Evolutionary conservation across 2,329 filamentous ascomycete genomes (phyloP).

Genomic region (Fusarium pseudocircinatum): DNA sequence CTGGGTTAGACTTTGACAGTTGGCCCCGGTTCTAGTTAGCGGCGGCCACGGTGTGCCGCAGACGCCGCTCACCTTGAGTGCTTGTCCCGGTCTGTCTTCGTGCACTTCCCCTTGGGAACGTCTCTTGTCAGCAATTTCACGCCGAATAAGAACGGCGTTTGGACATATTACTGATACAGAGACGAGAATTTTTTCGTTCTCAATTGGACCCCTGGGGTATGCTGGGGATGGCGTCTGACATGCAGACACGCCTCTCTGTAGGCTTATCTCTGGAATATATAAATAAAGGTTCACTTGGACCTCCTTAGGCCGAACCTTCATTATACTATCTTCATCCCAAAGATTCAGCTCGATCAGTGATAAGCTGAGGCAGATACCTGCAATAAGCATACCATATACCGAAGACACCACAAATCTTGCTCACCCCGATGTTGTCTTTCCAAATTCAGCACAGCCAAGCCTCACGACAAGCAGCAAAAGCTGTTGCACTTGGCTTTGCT

Average conservation of each 20-base stretch:
- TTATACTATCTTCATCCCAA: conserved; percentile 9
- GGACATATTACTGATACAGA: conserved; percentile 9
- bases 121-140: conserved; percentile 16
- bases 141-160: not conserved
- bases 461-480: conserved; percentile 41
- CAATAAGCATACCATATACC: not conserved
- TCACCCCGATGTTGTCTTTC: conserved; percentile 43
- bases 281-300: conserved; percentile 25
- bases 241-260: conserved; percentile 16
- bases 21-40: not conserved
- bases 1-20: conserved; percentile 1
- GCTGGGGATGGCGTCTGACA: not conserved
- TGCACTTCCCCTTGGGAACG: conserved; percentile 19
- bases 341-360: not conserved
- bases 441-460: conserved; percentile 36
- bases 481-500: conserved; percentile 33
- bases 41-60: conserved; percentile 18
- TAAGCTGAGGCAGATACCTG: conserved; percentile 10
- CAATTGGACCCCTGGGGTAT: not conserved
- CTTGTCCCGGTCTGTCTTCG: conserved; percentile 39
- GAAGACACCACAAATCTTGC: conserved; percentile 17
- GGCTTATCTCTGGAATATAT: conserved; percentile 12
- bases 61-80: conserved; percentile 30
- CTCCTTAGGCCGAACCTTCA: conserved; percentile 26
- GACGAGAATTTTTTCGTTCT: not conserved